Base-by-base conservation (phyloP, 306 rosid species). In the Alnus rubra region DNA sequence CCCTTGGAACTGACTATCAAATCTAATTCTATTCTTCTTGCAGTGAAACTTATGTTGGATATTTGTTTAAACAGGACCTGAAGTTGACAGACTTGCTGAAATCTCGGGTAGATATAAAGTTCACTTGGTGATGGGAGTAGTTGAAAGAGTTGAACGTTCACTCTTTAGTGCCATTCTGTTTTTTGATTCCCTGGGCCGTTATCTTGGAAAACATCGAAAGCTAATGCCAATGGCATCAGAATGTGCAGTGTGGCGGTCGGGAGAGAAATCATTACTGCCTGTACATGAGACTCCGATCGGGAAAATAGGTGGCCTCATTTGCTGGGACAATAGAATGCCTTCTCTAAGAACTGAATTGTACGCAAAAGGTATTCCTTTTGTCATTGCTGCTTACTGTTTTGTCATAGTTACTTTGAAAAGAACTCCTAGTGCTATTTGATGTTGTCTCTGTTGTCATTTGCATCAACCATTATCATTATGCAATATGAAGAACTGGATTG, bases 321-420 rank as follows among this genome's bases (percentile, higher is more conserved):
- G 97, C 75, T 92, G 97, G 97, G 97, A 94, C 81, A 94, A 92
- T 85, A 90, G 74, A 78, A 91, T 94, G 95, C 97, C 97, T 55
- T 91, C 90, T 30, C 76, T 89, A 77, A 91, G 98, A 79, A 92
- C 98, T 54, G 92, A 94, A 23, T 82, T 94, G 93, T 92, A 94
- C 84, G 94, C 93, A 16, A 94, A 92, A 89, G 98, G 98, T 92
- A 93, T 69, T 45, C 4, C 59, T 52, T 78, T 33, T 77, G 30
- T 65, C 58, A 28, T 54, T 45, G 19, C 12, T 44, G 4, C 74
- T 19, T 39, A 1, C 31, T 68, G 30, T 42, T 18, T 67, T 39
- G n/a, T 18, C 33, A 64, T 68, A 42, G 14, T 65, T 15, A 15
- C 49, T 42, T 39, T 3, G 18, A n/a, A 67, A 16, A 18, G 33